Evolutionary conservation across 2,329 filamentous ascomycete genomes (phyloP).

Genomic region (Ustilaginoidea virens): DNA sequence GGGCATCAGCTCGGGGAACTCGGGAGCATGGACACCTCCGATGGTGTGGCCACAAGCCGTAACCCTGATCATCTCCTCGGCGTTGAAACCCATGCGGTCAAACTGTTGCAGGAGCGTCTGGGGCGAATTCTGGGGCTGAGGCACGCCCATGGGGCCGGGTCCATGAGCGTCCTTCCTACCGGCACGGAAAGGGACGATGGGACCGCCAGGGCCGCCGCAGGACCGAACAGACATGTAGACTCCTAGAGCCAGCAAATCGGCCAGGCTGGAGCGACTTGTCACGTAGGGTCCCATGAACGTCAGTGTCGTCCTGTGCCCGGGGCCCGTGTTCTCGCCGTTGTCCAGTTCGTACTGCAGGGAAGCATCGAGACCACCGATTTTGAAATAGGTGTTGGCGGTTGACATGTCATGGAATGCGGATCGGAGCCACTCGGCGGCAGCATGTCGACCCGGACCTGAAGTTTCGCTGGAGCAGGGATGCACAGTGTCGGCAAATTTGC

Average conservation of each 20-base stretch:
- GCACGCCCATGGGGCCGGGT: conserved; percentile 33
- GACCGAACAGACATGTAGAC: conserved; percentile 42
- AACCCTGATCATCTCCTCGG: conserved; percentile 42
- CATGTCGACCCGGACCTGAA: conserved; percentile 37
- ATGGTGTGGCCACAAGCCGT: conserved; percentile 46
- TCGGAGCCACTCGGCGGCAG: conserved; percentile 46
- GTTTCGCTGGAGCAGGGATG: conserved; percentile 39
- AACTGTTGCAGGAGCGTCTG: conserved; percentile 39
- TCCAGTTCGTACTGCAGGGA: conserved; percentile 44
- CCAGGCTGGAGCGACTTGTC: conserved; percentile 32
- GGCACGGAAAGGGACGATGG: conserved; percentile 29
- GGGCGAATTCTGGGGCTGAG: conserved; percentile 39
- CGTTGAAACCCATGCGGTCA: conserved; percentile 38
- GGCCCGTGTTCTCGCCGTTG: conserved; percentile 39
- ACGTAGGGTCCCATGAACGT: conserved; percentile 37
- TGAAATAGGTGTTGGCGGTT: conserved; percentile 31
- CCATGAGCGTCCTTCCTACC: conserved; percentile 38
- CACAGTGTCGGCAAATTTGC: conserved; percentile 40
- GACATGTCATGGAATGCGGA: conserved; percentile 48
- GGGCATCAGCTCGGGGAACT: conserved; percentile 38
- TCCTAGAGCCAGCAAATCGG: conserved; percentile 42
- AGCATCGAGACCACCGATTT: conserved; percentile 39
- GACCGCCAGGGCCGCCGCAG: conserved; percentile 35
- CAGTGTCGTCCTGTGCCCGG: conserved; percentile 37
- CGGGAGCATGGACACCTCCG: conserved; percentile 39